Percentiles rank a stretch among this genome's conserved stretches.
Evolutionary conservation across 495 filamentous ascomycete species (phyloP).

Genomic region (Penicillium chermesinum): DNA sequence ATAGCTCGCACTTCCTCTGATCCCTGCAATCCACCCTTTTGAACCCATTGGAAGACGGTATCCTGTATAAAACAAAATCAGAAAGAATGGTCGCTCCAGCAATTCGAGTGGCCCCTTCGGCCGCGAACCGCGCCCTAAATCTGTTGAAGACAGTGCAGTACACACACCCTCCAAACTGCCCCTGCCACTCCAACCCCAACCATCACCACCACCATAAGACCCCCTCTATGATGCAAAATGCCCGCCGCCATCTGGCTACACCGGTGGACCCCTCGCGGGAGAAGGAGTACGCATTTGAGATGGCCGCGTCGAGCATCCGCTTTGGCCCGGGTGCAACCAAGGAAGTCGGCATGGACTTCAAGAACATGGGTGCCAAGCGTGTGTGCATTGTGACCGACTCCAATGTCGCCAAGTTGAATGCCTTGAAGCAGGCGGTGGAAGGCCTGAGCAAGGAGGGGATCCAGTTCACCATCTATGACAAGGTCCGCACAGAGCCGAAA

Average conservation of each 20-base stretch:
- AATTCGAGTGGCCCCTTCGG: conserved; percentile 59
- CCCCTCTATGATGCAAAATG: conserved; percentile 48
- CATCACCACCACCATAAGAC: conserved; percentile 61
- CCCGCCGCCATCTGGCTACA: conserved; percentile 62
- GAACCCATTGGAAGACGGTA: too few species aligned
- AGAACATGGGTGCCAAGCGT: conserved; percentile 78
- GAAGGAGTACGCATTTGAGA: conserved; percentile 98
- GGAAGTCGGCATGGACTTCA: conserved; percentile 98
- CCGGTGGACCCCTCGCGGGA: conserved; percentile 64
- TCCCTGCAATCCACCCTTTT: background rate
- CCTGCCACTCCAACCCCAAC: conserved; percentile 83
- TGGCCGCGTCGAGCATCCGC: conserved; percentile 88
- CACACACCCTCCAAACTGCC: conserved; percentile 82
- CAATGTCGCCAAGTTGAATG: conserved; percentile 71
- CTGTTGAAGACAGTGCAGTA: conserved; percentile 86
- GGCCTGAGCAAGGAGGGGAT: conserved; percentile 72
- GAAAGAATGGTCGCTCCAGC: conserved; percentile 43
- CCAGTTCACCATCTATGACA: conserved; percentile 72
- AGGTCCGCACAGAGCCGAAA: conserved; percentile 81
- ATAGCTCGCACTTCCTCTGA: conserved; percentile 9
- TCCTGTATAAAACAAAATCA: too few species aligned
- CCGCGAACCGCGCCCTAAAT: conserved; percentile 70
- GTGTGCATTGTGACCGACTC: conserved; percentile 88
- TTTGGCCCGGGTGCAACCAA: conserved; percentile 91
- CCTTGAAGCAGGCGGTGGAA: conserved; percentile 79